A percentile compares a stretch with the other conserved stretches of the same genome.
Evolutionary conservation across 768 basidiomycete genomes (phyloP).

Genomic region (Lactarius tabidus): DNA sequence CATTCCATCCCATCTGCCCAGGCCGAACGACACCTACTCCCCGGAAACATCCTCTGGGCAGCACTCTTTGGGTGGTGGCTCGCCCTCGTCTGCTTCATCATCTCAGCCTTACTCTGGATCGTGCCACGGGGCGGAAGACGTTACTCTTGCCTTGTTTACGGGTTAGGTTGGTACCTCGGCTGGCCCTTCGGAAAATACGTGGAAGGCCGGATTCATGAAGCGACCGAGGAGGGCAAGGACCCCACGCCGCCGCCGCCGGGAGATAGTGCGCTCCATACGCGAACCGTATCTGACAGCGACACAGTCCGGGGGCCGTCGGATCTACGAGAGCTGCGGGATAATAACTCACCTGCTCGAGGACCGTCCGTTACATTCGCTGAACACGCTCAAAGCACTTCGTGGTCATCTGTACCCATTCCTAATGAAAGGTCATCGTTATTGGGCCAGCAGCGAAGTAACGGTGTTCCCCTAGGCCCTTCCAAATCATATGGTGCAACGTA

Average conservation of each 20-base stretch:
- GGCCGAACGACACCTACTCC: constrained; percentile 87
- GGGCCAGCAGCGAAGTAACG: constrained; percentile 38
- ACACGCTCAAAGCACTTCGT: constrained; percentile 47
- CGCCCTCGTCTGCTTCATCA: constrained; percentile 58
- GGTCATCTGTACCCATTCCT: constrained; percentile 36
- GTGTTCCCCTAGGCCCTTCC: constrained; percentile 37
- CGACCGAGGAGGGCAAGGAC: constrained; percentile 37
- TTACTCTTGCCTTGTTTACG: constrained; percentile 83
- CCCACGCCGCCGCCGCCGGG: constrained; percentile 34
- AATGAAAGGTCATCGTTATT: constrained; percentile 47
- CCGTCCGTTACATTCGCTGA: constrained; percentile 19
- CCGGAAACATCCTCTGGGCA: constrained; percentile 93
- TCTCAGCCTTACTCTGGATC: constrained; percentile 65
- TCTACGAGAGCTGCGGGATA: constrained; percentile 8
- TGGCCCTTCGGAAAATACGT: constrained; percentile 99
- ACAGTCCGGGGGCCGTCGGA: constrained; percentile 35
- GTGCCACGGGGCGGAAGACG: constrained; percentile 78
- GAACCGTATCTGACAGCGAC: constrained; percentile 34
- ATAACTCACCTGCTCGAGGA: background rate
- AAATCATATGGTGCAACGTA: constrained; percentile 70
- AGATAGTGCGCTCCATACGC: constrained; percentile 28
- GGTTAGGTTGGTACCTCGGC: constrained; percentile 91
- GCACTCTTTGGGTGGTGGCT: constrained; percentile 94
- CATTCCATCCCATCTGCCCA: constrained; percentile 91
- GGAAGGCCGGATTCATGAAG: constrained; percentile 60